A percentile compares a stretch with the other conserved stretches of the same genome.
These are phyloP conservation scores for Eleusine coracana DNA, from an alignment of 176 grass and related monocot genomes.

Conservation along the genomic window DNA sequence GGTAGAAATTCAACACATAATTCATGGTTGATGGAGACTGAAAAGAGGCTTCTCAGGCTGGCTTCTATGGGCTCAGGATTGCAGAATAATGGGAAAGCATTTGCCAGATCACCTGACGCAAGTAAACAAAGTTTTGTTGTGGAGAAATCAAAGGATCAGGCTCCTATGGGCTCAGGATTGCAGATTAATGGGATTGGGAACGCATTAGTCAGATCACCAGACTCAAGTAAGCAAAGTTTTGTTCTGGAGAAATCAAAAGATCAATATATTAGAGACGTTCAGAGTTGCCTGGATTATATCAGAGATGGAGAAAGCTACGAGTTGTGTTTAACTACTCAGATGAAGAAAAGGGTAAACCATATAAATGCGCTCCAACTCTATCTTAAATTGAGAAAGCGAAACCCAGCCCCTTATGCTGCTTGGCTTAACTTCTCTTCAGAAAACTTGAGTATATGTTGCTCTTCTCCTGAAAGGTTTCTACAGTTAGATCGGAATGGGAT, in stretches of 20 bases:
- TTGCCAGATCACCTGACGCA: conserved; percentile 35
- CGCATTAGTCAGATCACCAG: conserved; percentile 35
- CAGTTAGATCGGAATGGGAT: conserved; percentile 58
- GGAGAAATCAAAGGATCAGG: not conserved
- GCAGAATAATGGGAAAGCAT: conserved; percentile 40
- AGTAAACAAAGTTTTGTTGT: not conserved
- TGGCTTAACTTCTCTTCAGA: conserved; percentile 92
- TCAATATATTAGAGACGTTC: conserved; percentile 82
- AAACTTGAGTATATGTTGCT: conserved; percentile 85
- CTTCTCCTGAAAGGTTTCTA: conserved; percentile 94
- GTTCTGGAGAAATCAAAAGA: conserved; percentile 75
- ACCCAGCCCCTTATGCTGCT: conserved; percentile 93
- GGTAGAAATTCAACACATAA: conserved; percentile 33
- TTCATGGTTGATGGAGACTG: conserved; percentile 76
- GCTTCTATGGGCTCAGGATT: conserved; percentile 39
- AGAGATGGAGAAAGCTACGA: conserved; percentile 94
- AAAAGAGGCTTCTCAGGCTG: conserved; percentile 76
- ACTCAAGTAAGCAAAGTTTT: conserved; percentile 58
- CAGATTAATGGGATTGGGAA: conserved; percentile 45
- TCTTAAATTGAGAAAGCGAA: conserved; percentile 77
- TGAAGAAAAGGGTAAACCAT: conserved; percentile 62
- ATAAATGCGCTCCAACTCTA: conserved; percentile 71
- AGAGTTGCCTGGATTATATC: conserved; percentile 73
- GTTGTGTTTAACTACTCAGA: conserved; percentile 91
- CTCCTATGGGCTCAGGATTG: conserved; percentile 35